Conservation (phyloP, 208 protist genomes). For the Acanthamoeba royreba region DNA sequence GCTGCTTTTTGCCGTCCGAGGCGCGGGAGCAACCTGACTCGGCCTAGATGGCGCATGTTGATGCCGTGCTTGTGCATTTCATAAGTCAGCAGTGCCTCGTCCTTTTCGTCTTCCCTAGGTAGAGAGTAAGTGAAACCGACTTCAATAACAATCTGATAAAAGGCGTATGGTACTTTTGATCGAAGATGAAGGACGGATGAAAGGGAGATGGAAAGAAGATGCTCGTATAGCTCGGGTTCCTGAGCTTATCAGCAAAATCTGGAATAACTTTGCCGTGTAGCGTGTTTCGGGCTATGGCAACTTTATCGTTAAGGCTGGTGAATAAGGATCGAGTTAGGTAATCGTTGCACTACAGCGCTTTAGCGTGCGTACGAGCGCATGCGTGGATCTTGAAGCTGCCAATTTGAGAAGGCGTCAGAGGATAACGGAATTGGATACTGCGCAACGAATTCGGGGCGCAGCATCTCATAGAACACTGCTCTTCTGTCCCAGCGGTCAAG, state of each 20-base stretch:
- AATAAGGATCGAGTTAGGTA: background rate
- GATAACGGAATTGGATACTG: background rate
- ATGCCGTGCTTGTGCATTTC: constrained; percentile 27
- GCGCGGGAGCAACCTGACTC: too few relatives aligned
- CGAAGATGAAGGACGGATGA: background rate
- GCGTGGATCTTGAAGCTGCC: background rate
- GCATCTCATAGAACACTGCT: background rate
- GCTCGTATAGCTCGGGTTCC: background rate
- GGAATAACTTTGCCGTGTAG: background rate
- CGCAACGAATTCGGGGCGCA: background rate
- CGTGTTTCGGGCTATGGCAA: background rate
- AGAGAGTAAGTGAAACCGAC: background rate
- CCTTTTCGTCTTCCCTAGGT: background rate
- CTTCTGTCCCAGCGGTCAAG: background rate
- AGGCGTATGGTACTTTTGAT: background rate
- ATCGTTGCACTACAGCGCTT: too few relatives aligned
- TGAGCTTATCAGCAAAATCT: background rate
- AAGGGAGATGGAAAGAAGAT: background rate
- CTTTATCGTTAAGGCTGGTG: background rate
- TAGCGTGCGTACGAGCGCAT: too few relatives aligned
- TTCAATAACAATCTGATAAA: background rate
- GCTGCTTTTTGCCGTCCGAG: too few relatives aligned
- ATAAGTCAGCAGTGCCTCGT: background rate
- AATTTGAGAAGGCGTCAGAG: constrained; percentile 6
- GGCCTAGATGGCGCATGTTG: constrained; percentile 18